Base-by-base conservation (phyloP, 2,329 filamentous ascomycete species). In the Aspergillus ochraceus region DNA sequence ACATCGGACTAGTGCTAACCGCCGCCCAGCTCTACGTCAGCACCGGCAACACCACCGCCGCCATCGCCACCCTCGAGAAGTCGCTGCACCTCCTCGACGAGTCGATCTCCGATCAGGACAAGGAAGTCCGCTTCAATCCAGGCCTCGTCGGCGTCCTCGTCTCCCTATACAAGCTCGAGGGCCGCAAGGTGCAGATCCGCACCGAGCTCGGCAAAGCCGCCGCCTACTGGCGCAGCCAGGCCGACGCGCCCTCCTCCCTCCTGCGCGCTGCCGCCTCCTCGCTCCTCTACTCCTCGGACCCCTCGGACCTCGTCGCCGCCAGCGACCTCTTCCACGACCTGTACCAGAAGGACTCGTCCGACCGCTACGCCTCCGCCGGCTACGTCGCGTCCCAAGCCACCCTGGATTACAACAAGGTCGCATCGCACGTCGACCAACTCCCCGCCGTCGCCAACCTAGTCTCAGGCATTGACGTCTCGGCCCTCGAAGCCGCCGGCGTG, bases 381-480 rank as follows among this genome's bases (percentile, higher is more conserved):
- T 86, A 95, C n/a, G 86, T 98, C 8, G 95, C 95, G 3, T 89
- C 92, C 10, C 86, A 90, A 67, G 89, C 90, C 29, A 85, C 85
- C 2, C 67, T 73, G 17, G 74, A 77, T 57, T 73, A 76, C 50
- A 63, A 70, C 19, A 72, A 74, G 56, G 68, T 77, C 11, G 69
- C 76, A 57, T 67, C 72, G 0, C 69, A 77, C 52, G 67, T 77
- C 3, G 69, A 76, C 54, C 71, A 66, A 6, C 72, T 82, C 10
- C 76, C 78, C 0, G 62, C 74, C 2, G 69, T 78, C 20, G 65
- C 71, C n/a, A 75, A 80, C 17, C 68, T 82, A 8, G 75, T 79
- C 39, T 69, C 74, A 0, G 77, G 71, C 29, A 68, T 82, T 50
- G 78, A 82, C 59, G 66, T 79, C 12, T 68, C 74, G 30, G 70